A percentile compares a stretch with the other conserved stretches of the same genome.
Conservation (phyloP, 1,139 yeast genomes). For the Nadsonia commutata region DNA sequence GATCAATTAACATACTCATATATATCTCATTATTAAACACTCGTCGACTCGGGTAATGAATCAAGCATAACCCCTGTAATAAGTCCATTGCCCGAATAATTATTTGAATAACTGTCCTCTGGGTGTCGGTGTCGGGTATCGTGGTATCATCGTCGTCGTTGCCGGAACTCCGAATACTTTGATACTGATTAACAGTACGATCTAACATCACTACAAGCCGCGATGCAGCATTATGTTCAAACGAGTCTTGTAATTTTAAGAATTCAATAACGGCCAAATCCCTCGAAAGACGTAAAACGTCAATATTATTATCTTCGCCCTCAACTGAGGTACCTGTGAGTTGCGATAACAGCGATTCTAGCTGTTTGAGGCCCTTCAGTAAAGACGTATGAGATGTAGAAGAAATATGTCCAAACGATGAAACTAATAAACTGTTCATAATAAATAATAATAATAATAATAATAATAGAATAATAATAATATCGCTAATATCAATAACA, state of each 20-base stretch:
- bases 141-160: constrained; percentile 1
- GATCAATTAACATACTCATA: constrained; percentile 16
- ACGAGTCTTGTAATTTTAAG: constrained; percentile 35
- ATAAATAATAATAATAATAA: too few species aligned
- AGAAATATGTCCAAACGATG: neutral
- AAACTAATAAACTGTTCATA: neutral
- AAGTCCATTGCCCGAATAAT: constrained; percentile 26
- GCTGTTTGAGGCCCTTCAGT: neutral
- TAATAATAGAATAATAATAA: too few species aligned
- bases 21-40: constrained; percentile 26
- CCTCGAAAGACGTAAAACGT: neutral
- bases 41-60: constrained; percentile 44
- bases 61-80: constrained; percentile 46
- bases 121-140: too few species aligned
- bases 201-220: constrained; percentile 23
- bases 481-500: too few species aligned
- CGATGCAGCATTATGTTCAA: constrained; percentile 34
- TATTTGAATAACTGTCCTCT: constrained; percentile 6
- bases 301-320: neutral
- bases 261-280: constrained; percentile 19
- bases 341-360: neutral
- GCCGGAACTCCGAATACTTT: constrained; percentile 7
- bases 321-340: neutral
- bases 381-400: neutral
- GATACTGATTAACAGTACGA: constrained; percentile 9